Conservation (phyloP, 495 filamentous ascomycete genomes). For the Tirmania nivea region DNA sequence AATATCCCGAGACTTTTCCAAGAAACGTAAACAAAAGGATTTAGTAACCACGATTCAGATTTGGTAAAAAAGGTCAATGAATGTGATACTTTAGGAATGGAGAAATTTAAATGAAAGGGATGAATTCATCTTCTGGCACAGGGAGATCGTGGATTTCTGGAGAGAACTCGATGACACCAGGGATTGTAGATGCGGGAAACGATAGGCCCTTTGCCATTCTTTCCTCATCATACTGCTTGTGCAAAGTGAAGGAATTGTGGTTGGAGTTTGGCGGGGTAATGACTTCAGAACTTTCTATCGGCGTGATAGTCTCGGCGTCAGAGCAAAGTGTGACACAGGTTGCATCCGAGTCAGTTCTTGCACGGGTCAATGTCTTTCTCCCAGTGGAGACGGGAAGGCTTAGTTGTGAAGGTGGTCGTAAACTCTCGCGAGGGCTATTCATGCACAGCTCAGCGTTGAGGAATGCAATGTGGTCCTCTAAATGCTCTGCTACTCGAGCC, state of each 20-base stretch:
- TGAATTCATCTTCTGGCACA: constrained; percentile 11
- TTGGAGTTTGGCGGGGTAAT: constrained; percentile 17
- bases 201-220: constrained; percentile 17
- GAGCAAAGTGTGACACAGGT: constrained; percentile 20
- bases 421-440: constrained; percentile 2
- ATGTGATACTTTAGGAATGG: not conserved
- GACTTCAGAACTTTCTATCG: constrained; percentile 13
- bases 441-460: constrained; percentile 12
- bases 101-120: constrained; percentile 15
- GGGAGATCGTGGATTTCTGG: constrained; percentile 12
- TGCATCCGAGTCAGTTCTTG: constrained; percentile 17
- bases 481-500: constrained; percentile 13
- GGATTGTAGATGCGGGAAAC: constrained; percentile 17
- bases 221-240: constrained; percentile 8
- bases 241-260: constrained; percentile 16
- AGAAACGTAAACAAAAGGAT: too few relatives aligned
- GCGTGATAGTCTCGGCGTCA: constrained; percentile 18
- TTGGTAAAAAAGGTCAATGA: not conserved
- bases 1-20: too few relatives aligned
- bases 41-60: not conserved
- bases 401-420: not conserved
- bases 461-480: constrained; percentile 18
- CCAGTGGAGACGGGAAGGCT: not conserved
- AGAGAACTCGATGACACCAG: constrained; percentile 17
- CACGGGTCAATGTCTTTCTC: constrained; percentile 3